Evolutionary conservation across 352 stramenopile species (phyloP).

Genomic region (Globisporangium nunn): DNA sequence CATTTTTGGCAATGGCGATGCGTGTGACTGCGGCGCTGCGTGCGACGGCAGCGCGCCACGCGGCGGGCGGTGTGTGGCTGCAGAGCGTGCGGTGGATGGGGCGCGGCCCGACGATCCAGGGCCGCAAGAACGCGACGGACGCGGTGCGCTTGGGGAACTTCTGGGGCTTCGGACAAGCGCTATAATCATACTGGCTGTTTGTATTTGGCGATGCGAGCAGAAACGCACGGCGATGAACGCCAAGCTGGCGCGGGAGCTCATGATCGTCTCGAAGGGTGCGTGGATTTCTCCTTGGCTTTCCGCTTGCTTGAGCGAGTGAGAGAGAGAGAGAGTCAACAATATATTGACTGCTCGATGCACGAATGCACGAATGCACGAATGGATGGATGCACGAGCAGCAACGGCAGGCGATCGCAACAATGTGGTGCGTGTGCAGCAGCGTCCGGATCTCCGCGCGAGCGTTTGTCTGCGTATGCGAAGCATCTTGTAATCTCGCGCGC

Average conservation of each 20-base stretch:
- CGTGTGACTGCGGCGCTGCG: neutral
- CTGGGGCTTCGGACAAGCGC: no score
- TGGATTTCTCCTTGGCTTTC: neutral
- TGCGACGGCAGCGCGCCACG: neutral
- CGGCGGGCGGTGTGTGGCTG: slow-evolving; percentile 17
- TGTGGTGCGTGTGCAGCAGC: slow-evolving; percentile 31
- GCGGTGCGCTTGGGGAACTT: slow-evolving; percentile 22
- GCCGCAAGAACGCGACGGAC: slow-evolving; percentile 75
- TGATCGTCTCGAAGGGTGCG: slow-evolving; percentile 68
- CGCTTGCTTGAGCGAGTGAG: no score
- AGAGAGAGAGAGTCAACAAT: no score
- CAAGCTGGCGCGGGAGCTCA: slow-evolving; percentile 67
- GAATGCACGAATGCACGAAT: neutral
- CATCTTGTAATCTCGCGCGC: no score
- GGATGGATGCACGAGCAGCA: slow-evolving; percentile 13
- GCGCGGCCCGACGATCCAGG: slow-evolving; percentile 73
- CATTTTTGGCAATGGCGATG: no score
- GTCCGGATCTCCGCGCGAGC: neutral
- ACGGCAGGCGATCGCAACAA: slow-evolving; percentile 61
- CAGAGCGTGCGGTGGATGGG: slow-evolving; percentile 67
- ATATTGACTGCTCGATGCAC: neutral
- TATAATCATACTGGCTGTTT: no score
- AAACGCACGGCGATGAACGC: slow-evolving; percentile 74
- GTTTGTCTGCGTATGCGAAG: neutral
- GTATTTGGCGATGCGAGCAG: slow-evolving; percentile 15